Evolutionary conservation across 148 eudicot species (phyloP), one percentile per base, ranked within the genome.

Genomic region (Mesembryanthemum crystallinum): DNA sequence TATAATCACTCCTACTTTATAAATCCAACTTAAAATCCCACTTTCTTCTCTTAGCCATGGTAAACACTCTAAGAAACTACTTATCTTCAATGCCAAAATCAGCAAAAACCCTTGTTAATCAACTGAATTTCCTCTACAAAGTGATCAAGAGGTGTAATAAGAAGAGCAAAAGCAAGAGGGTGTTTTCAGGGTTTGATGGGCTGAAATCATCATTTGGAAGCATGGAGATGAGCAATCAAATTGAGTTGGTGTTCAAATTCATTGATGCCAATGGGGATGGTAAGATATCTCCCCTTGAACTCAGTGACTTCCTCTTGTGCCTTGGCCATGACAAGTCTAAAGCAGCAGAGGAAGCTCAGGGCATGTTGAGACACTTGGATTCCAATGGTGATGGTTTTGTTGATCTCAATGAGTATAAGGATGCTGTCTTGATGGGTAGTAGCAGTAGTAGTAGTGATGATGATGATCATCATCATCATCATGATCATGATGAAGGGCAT

Each of bases 191-290:
- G 67, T 65, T 76, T 76, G 71, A 71, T n/a, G 83, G 79, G 51
- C 18, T 62, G 14, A 65, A 76, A 33, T 59, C 90, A 52, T 82
- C 87, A 74, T 87, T 82, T 54, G 77, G 73, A 12, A 74, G 84
- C 75, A 82, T 83, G 83, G 85, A 85, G 65, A 51, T 82, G 25
- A 83, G 89, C 20, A 79, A 72, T 57, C 92, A 90, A 54, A 64
- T 87, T 28, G 87, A 87, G 67, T 86, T 82, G 59, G 92, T 91
- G 21, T 91, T 91, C 85, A 72, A 86, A 29, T 87, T 86, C 80
- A 82, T 91, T 28, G 96, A 91, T 76, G 64, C 86, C 30, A 87
- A 90, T 57, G 91, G 89, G 4, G 96, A 91, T 69, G 92, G 96
- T 6, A 91, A 89, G 65, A 72, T 91, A 55, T 87, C 96, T 20